Evolutionary conservation across 2,329 filamentous ascomycete genomes (phyloP).

Genomic region (Uncinocarpus reesii): DNA sequence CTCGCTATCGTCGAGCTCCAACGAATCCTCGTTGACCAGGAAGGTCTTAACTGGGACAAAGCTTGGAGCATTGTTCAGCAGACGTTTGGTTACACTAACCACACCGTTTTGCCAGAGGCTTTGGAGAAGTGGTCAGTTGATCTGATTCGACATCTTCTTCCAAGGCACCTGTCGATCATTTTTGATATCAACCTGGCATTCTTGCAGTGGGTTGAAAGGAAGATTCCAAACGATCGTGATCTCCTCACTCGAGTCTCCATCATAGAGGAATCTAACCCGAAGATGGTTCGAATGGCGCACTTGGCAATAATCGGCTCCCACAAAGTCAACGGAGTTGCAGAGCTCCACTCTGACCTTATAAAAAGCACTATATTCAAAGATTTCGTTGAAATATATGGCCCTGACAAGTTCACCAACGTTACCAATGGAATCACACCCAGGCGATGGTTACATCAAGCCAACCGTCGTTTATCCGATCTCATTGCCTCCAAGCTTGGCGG

Average conservation of each 20-base stretch:
- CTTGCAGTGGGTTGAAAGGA: constrained; percentile 79
- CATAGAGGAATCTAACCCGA: constrained; percentile 90
- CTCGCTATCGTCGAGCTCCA: constrained; percentile 92
- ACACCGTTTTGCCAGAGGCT: constrained; percentile 93
- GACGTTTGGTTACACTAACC: constrained; percentile 94
- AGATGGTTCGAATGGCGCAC: constrained; percentile 97
- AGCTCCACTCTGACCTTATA: constrained; percentile 94
- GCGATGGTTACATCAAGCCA: constrained; percentile 94
- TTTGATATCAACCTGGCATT: constrained; percentile 97
- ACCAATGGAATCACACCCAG: constrained; percentile 96
- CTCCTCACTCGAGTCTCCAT: constrained; percentile 83
- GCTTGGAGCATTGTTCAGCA: constrained; percentile 73
- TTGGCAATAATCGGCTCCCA: constrained; percentile 93
- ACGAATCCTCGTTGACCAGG: constrained; percentile 78
- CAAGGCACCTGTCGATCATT: constrained; percentile 90
- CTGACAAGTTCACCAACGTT: constrained; percentile 97
- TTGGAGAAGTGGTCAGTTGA: constrained; percentile 98
- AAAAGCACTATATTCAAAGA: constrained; percentile 99
- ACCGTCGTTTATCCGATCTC: constrained; percentile 79
- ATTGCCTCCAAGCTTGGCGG: constrained; percentile 84
- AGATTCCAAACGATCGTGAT: constrained; percentile 80
- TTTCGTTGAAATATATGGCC: constrained; percentile 88
- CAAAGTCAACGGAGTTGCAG: constrained; percentile 97
- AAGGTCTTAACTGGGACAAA: constrained; percentile 85
- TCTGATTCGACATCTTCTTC: constrained; percentile 81